phyloP scores from a whole-genome alignment of 306 rosid species.

The Malus orientalis region DNA sequence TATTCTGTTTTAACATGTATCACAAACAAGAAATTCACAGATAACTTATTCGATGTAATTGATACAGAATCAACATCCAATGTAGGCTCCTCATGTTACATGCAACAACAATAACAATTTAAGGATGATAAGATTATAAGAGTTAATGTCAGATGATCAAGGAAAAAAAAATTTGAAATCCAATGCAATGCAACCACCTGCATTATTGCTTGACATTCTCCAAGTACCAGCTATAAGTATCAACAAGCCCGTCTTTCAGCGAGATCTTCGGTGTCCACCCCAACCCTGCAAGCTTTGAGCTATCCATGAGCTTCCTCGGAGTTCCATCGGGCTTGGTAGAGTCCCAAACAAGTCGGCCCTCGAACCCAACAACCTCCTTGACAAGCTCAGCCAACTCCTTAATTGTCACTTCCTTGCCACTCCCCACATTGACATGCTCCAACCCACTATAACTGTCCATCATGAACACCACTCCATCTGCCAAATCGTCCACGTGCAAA shows the following conservation, averaged over 20 bases:
- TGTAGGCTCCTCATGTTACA: conserved; percentile 6
- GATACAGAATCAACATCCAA: conserved; percentile 22
- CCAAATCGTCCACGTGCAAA: conserved; percentile 83
- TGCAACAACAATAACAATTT: conserved; percentile 2
- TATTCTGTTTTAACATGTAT: not conserved
- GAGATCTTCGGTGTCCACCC: conserved; percentile 88
- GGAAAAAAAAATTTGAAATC: not conserved
- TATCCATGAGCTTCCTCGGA: conserved; percentile 93
- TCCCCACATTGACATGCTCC: conserved; percentile 82
- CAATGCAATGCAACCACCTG: conserved; percentile 12
- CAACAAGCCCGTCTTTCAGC: conserved; percentile 82
- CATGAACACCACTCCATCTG: conserved; percentile 67
- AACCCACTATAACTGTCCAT: conserved; percentile 71
- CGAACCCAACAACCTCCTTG: conserved; percentile 88
- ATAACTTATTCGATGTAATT: conserved; percentile 24
- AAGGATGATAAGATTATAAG: conserved; percentile 8
- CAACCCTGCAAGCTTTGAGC: conserved; percentile 61
- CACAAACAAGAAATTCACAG: not conserved
- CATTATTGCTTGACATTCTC: conserved; percentile 46
- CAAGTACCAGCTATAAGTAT: conserved; percentile 86
- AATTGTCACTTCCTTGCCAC: conserved; percentile 85
- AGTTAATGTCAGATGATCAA: conserved; percentile 4
- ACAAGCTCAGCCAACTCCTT: conserved; percentile 82
- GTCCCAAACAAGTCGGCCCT: conserved; percentile 91
- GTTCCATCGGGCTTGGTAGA: conserved; percentile 86